These are phyloP conservation scores for Jaapia argillacea DNA, from an alignment of 768 basidiomycete species.

Conservation along the genomic window DNA sequence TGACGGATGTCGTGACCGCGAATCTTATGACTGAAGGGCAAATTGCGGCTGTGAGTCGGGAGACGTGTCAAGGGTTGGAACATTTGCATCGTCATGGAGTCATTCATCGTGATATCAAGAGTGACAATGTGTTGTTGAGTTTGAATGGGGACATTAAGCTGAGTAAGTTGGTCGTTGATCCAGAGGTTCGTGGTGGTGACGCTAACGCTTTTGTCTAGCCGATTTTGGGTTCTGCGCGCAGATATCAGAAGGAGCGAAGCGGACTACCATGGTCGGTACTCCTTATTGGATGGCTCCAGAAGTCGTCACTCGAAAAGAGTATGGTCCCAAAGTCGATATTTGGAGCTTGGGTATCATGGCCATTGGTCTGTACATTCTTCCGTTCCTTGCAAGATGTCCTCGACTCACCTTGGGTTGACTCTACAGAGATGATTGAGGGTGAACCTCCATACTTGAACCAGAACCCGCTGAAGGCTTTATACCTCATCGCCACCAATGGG, in stretches of 20 bases:
- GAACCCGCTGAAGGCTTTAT: constrained; percentile 93
- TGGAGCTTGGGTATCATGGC: constrained; percentile 97
- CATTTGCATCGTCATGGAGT: constrained; percentile 95
- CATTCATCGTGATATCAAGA: constrained; percentile 99
- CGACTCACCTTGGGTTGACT: not conserved
- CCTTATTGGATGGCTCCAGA: constrained; percentile 99
- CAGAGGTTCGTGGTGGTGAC: not conserved
- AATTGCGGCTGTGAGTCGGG: constrained; percentile 92
- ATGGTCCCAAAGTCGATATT: constrained; percentile 97
- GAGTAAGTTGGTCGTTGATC: constrained; percentile 61
- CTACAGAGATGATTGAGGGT: constrained; percentile 97
- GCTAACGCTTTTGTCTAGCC: constrained; percentile 34
- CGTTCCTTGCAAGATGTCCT: not conserved
- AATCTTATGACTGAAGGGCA: constrained; percentile 98
- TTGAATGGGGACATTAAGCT: constrained; percentile 96
- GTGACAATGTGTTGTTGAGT: constrained; percentile 90
- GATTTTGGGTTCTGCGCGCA: constrained; percentile 99
- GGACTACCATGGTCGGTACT: constrained; percentile 97
- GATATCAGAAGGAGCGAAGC: constrained; percentile 85
- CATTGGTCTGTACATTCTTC: constrained; percentile 52
- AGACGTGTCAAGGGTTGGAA: constrained; percentile 87
- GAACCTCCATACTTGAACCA: constrained; percentile 95
- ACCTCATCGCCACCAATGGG: constrained; percentile 96
- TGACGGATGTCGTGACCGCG: constrained; percentile 93
- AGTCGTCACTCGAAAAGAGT: constrained; percentile 95